Conservation (phyloP, 305 asterid species). For the Lippia alba region DNA sequence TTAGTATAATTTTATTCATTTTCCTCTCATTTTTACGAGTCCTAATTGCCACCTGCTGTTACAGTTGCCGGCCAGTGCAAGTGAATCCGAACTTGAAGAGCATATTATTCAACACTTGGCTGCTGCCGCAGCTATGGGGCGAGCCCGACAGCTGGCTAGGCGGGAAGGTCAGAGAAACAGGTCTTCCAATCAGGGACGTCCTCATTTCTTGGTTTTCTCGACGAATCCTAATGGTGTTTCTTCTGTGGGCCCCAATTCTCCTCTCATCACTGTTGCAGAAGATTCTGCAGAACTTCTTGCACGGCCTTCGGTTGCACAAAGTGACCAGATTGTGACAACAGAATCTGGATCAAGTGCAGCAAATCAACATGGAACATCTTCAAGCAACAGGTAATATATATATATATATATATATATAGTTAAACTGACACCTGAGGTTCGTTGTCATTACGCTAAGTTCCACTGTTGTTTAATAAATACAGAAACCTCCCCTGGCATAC, state of each 20-base stretch:
- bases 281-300: constrained; percentile 56
- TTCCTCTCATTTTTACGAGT: not conserved
- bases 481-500: no score
- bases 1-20: constrained; percentile 33
- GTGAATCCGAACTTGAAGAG: constrained; percentile 92
- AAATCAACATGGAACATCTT: constrained; percentile 49
- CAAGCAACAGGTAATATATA: constrained; percentile 58
- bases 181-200: constrained; percentile 78
- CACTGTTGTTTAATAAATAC: no score
- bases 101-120: constrained; percentile 95
- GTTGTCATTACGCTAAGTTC: no score
- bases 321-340: constrained; percentile 52
- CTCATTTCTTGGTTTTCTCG: constrained; percentile 84
- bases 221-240: constrained; percentile 64
- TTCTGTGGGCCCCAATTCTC: constrained; percentile 54
- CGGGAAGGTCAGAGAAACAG: constrained; percentile 80
- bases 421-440: no score
- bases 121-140: constrained; percentile 98
- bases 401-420: no score
- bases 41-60: constrained; percentile 21
- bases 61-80: constrained; percentile 85
- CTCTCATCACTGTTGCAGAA: constrained; percentile 55
- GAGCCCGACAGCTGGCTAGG: constrained; percentile 87
- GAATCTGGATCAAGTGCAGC: constrained; percentile 55
- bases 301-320: constrained; percentile 51